Base-by-base conservation (phyloP, 129 eudicot genomes). In the Calendula officinalis region DNA sequence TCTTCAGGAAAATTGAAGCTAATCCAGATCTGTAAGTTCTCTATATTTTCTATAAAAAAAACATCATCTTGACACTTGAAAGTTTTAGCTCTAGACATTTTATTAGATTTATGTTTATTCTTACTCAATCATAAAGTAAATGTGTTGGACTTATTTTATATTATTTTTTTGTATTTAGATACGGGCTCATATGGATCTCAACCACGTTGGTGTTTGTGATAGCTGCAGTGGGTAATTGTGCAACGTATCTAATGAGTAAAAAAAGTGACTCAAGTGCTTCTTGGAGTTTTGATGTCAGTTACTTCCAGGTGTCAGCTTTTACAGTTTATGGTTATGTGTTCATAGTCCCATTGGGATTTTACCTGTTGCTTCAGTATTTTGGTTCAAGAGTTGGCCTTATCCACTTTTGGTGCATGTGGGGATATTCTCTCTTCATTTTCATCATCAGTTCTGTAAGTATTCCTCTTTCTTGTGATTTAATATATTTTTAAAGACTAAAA, bases 401-500 rank as follows among this genome's bases (percentile, higher is more conserved):
- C 43, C 95, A 83, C 70, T 83, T 88, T 56, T 94, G 99, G 99
- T 94, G 99, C 90, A 75, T 94, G 91, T 94, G 99, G 99, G 99
- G 99, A 52, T 94, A 94, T 74, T 94, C 99, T 7, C 96, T 94
- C 62, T 88, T 83, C 83, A 70, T 94, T 48, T 83, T 94, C 70
- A 73, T 88, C 36, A 81, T 88, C 68, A 79, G 82, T 72, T 83
- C 91, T 59, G 99, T 94, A 72, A 88, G 96, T 81, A 62, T 67
- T 48, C 40, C 13, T 55, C 14, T 44, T 60, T 11, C 48, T 47
- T 61, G 38, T 50, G 54, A 65, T 37, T 16, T 39, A 22, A 27
- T 57, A 6, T 54, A 12, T 14, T 7, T 3, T 12, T 57, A 33
- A 57, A 5, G 62, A 35, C 22, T 57, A 44, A 57, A 57, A 34